phyloP scores from a whole-genome alignment of 345 rosid genomes.

The Euphorbia lathyris region DNA sequence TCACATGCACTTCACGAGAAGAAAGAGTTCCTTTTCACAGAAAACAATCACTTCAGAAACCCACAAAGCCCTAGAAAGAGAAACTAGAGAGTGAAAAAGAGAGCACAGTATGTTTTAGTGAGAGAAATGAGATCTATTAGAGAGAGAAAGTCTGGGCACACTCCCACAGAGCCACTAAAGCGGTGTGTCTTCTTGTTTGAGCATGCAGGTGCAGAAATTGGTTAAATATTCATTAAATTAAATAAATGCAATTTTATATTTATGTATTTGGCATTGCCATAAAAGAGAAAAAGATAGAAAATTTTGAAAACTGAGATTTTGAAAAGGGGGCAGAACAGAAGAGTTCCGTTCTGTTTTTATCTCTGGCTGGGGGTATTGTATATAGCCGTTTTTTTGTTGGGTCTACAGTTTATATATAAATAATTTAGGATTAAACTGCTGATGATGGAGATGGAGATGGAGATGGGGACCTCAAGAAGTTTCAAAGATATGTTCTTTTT shows the following conservation, averaged over 20 bases:
- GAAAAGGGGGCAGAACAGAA: constrained; percentile 15
- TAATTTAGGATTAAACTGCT: not conserved
- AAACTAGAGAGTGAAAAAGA: no score
- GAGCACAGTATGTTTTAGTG: constrained; percentile 13
- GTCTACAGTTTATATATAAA: not conserved
- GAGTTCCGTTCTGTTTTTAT: constrained; percentile 16
- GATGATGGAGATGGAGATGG: no score
- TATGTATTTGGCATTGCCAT: not conserved
- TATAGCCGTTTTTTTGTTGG: constrained; percentile 16
- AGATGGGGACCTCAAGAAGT: constrained; percentile 4
- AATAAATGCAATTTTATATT: not conserved
- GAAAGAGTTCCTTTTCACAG: constrained; percentile 39
- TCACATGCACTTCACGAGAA: constrained; percentile 48
- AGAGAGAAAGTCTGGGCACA: constrained; percentile 33
- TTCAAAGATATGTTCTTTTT: not conserved
- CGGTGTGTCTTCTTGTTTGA: constrained; percentile 43
- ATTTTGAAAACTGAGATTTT: constrained; percentile 17
- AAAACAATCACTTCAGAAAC: constrained; percentile 35
- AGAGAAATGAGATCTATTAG: constrained; percentile 39
- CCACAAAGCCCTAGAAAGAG: constrained; percentile 13
- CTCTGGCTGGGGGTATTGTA: not conserved
- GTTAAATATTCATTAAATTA: constrained; percentile 1
- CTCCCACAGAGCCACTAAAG: constrained; percentile 40
- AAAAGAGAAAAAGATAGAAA: not conserved
- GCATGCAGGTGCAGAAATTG: constrained; percentile 20